phyloP scores from a whole-genome alignment of 1,284 basidiomycete species.

The Ceratobasidium papillatum region DNA sequence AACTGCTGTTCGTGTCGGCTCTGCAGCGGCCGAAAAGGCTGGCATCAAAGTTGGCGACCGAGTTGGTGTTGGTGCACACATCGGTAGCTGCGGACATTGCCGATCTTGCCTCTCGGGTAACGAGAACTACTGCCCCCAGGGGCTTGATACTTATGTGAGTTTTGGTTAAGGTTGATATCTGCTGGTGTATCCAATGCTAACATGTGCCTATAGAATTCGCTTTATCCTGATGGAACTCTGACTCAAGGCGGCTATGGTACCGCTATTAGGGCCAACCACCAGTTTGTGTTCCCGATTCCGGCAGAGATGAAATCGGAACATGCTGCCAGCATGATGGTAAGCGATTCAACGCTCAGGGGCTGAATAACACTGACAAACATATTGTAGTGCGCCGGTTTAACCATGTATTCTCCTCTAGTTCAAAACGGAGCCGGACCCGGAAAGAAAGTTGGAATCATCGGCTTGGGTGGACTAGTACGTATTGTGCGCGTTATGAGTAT shows the following conservation, averaged over 20 bases:
- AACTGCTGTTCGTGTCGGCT: constrained; percentile 62
- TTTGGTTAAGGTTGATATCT: constrained; percentile 44
- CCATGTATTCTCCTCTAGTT: constrained; percentile 70
- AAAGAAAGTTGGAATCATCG: constrained; percentile 72
- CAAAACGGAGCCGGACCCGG: constrained; percentile 69
- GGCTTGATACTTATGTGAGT: constrained; percentile 53
- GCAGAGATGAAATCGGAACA: constrained; percentile 63
- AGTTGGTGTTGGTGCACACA: constrained; percentile 71
- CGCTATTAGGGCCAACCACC: constrained; percentile 70
- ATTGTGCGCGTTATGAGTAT: constrained; percentile 42
- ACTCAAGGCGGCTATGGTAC: constrained; percentile 72
- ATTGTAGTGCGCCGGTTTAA: constrained; percentile 66
- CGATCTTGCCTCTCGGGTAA: constrained; percentile 62
- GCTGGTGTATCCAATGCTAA: constrained; percentile 48
- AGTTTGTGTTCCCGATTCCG: constrained; percentile 76
- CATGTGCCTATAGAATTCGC: constrained; percentile 54
- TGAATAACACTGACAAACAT: neutral
- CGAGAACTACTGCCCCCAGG: constrained; percentile 62
- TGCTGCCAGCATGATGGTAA: constrained; percentile 56
- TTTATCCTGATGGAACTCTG: constrained; percentile 64
- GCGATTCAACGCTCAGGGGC: constrained; percentile 39
- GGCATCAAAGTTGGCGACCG: constrained; percentile 68
- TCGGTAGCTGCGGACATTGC: constrained; percentile 63
- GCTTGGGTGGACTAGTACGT: constrained; percentile 67
- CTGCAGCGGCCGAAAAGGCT: constrained; percentile 57